Conservation (phyloP, 2,329 filamentous ascomycete species). For the Ophiocordyceps camponoti-saundersi region DNA sequence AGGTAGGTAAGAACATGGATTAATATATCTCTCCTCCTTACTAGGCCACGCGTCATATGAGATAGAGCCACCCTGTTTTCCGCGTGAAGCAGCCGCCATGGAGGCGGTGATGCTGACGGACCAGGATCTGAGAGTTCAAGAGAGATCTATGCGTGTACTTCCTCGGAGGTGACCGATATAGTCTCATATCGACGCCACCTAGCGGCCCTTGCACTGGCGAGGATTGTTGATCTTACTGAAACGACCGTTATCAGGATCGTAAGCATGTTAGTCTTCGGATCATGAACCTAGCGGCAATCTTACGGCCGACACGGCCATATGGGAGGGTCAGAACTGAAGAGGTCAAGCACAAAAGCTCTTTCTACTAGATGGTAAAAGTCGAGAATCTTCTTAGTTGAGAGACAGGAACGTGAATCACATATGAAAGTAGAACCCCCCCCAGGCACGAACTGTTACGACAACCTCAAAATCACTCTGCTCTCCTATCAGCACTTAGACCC, state of each 20-base stretch:
- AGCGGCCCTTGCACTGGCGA: background rate
- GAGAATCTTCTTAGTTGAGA: background rate
- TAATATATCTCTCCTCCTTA: background rate
- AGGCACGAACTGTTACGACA: background rate
- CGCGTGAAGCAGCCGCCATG: background rate
- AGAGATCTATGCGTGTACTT: background rate
- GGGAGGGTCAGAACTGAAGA: background rate
- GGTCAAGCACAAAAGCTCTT: background rate
- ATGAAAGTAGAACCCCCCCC: background rate
- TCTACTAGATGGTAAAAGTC: background rate
- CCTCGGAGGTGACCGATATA: background rate
- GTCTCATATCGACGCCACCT: background rate
- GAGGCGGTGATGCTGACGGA: background rate
- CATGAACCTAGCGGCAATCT: background rate
- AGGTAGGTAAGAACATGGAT: background rate
- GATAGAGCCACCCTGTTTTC: background rate
- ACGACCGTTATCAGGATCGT: background rate
- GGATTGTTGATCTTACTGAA: background rate
- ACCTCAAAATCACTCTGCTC: background rate
- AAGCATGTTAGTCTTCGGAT: background rate
- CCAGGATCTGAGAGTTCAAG: background rate
- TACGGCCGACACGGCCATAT: background rate
- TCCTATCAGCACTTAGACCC: background rate
- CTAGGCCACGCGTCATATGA: background rate
- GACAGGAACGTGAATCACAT: background rate